Base-by-base conservation (phyloP, 2,329 filamentous ascomycete genomes). In the Magnaporthiopsis poae region DNA sequence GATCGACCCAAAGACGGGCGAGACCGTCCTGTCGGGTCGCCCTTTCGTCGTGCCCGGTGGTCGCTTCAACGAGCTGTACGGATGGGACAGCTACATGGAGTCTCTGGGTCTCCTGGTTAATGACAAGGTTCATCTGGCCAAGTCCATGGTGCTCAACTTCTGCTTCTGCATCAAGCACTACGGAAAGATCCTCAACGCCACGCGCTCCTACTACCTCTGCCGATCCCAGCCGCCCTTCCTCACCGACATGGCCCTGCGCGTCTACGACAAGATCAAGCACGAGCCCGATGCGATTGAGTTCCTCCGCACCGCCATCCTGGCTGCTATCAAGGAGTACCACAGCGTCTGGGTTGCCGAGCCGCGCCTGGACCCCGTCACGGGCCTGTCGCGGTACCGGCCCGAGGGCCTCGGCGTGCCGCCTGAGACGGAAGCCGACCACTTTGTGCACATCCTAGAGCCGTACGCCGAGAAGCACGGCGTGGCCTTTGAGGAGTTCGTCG, bases 31-130 rank as follows among this genome's bases (percentile, higher is more conserved):
- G 60, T 83, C 84, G 52, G 95, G 95, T 3, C 82, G 96, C 67
- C 94, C 95, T 0, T 99, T 98, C 72, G 92, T 98, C n/a, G 95
- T 99, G 3, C 95, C 95, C 0, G 95, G 95, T 68, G 95, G 95
- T 31, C 87, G 95, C 36, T 99, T 99, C 87, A 99, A 99, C 77
- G 95, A 99, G 77, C 80, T 99, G 29, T 99, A 99, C 75, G 94
- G 94, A 62, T 99, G 95, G 95, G 95, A 99, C 78, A 97, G 92
- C 76, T 99, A 98, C 81, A 98, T 99, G 92, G 91, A 94, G 76
- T 95, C 94, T 5, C 82, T 98, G 3, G 95, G 95, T 25, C 83
- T 99, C 67, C 81, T 98, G 68, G 86, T 92, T 71, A 92, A 94
- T 74, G 90, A 95, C 74, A 88, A 91, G 68, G 87, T 92, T 29